Percentiles rank a stretch among this genome's conserved stretches.
Conservation (phyloP, 176 grass and related monocot genomes). For the Paspalum vaginatum region DNA sequence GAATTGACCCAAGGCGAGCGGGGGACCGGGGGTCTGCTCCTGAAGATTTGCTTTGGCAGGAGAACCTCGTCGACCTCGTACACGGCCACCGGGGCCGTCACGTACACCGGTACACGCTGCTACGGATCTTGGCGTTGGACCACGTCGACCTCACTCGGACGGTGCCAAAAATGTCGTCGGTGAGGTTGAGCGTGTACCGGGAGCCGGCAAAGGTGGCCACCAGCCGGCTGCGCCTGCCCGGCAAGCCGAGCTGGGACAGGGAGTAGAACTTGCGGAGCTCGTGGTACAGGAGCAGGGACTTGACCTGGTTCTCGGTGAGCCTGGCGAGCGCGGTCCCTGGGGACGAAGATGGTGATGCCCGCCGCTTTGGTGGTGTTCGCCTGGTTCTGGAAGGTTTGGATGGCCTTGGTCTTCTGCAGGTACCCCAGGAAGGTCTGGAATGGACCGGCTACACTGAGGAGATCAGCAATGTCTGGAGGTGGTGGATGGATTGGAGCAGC, state of each 20-base stretch:
- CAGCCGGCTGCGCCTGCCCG: slow-evolving; percentile 58
- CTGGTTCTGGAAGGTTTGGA: slow-evolving; percentile 81
- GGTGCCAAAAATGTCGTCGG: slow-evolving; percentile 55
- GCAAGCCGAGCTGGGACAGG: slow-evolving; percentile 64
- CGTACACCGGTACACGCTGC: slow-evolving; percentile 63
- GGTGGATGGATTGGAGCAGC: slow-evolving; percentile 52
- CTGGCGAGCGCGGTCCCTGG: slow-evolving; percentile 65
- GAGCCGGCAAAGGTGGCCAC: slow-evolving; percentile 75
- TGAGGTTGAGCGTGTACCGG: slow-evolving; percentile 67
- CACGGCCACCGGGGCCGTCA: slow-evolving; percentile 58
- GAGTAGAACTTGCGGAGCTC: slow-evolving; percentile 73
- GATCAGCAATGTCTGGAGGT: slow-evolving; percentile 59
- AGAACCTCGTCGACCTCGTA: slow-evolving; percentile 77
- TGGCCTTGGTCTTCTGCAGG: slow-evolving; percentile 60
- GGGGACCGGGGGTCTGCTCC: slow-evolving; percentile 51
- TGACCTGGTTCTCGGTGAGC: slow-evolving; percentile 68
- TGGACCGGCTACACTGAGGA: slow-evolving; percentile 70
- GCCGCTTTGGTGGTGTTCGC: slow-evolving; percentile 63
- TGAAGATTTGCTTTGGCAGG: slow-evolving; percentile 78
- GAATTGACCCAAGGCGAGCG: too few species aligned
- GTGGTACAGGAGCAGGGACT: slow-evolving; percentile 74
- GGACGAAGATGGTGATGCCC: slow-evolving; percentile 88
- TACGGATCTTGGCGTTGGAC: slow-evolving; percentile 74
- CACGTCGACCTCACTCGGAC: slow-evolving; percentile 63
- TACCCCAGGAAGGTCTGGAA: slow-evolving; percentile 75